These are phyloP conservation scores for Lentinula lateritia DNA, from an alignment of 768 basidiomycete genomes.

Conservation along the genomic window DNA sequence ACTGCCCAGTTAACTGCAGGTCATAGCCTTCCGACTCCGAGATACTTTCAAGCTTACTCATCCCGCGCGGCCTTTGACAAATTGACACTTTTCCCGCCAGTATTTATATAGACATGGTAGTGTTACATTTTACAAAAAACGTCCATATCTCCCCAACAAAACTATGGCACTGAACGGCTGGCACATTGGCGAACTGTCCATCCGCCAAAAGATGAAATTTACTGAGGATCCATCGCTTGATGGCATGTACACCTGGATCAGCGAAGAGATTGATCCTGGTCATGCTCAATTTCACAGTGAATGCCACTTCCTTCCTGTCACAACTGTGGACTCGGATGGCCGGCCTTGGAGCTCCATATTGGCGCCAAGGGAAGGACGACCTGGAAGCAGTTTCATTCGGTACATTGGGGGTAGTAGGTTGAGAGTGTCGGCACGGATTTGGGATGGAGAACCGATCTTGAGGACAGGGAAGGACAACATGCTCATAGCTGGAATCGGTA, in stretches of 20 bases:
- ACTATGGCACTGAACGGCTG: conserved; percentile 33
- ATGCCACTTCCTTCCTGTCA: conserved; percentile 51
- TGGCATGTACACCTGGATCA: conserved; percentile 33
- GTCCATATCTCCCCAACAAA: not conserved
- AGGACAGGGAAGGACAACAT: conserved; percentile 26
- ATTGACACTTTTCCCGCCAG: not conserved
- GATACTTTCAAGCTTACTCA: not conserved
- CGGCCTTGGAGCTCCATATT: conserved; percentile 61
- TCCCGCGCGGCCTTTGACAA: not conserved
- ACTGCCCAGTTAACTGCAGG: not conserved
- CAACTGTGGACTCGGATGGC: conserved; percentile 42
- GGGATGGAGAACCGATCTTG: conserved; percentile 52
- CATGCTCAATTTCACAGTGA: conserved; percentile 44
- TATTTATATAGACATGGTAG: not conserved
- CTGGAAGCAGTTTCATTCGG: conserved; percentile 35
- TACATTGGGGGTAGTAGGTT: conserved; percentile 30
- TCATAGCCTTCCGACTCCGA: not conserved
- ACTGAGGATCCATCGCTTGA: conserved; percentile 26
- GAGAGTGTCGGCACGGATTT: conserved; percentile 29
- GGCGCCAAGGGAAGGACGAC: conserved; percentile 34
- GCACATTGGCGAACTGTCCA: conserved; percentile 47
- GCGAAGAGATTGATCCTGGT: conserved; percentile 41
- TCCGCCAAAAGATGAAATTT: conserved; percentile 43
- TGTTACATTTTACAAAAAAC: not conserved
- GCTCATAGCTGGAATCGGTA: conserved; percentile 53